phyloP scores from a whole-genome alignment of 768 basidiomycete species.

The Hebeloma cylindrosporum region DNA sequence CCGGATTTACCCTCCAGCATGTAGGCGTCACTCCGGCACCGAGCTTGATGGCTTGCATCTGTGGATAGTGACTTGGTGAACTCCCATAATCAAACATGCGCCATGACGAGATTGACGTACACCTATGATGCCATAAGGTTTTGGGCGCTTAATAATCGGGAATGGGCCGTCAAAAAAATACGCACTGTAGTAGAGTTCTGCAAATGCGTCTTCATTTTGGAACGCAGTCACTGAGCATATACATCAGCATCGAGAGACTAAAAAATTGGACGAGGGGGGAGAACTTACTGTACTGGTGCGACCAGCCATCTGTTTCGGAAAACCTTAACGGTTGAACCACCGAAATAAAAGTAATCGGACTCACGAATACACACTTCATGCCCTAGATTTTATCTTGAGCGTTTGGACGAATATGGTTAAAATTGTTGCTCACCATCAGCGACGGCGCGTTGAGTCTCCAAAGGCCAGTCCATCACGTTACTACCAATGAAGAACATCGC shows the following conservation, averaged over 20 bases:
- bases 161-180: not conserved
- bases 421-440: constrained; percentile 40
- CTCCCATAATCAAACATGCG: not conserved
- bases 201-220: constrained; percentile 65
- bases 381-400: constrained; percentile 26
- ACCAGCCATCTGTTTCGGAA: constrained; percentile 47
- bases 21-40: constrained; percentile 56
- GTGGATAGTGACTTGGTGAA: not conserved
- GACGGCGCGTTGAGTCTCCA: constrained; percentile 53
- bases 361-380: constrained; percentile 63
- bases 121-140: constrained; percentile 9
- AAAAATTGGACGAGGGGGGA: not conserved
- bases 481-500: constrained; percentile 66
- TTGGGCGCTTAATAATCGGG: not conserved
- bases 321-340: not conserved
- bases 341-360: constrained; percentile 25
- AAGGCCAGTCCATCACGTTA: constrained; percentile 55
- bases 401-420: not conserved
- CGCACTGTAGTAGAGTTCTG: constrained; percentile 76
- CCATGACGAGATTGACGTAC: constrained; percentile 13
- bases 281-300: constrained; percentile 51
- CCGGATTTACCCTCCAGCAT: constrained; percentile 50
- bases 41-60: constrained; percentile 57
- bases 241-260: not conserved
- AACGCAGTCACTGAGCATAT: constrained; percentile 51